Evolutionary conservation across 805 yeast genomes (phyloP).

Genomic region (Lachancea mirantina): DNA sequence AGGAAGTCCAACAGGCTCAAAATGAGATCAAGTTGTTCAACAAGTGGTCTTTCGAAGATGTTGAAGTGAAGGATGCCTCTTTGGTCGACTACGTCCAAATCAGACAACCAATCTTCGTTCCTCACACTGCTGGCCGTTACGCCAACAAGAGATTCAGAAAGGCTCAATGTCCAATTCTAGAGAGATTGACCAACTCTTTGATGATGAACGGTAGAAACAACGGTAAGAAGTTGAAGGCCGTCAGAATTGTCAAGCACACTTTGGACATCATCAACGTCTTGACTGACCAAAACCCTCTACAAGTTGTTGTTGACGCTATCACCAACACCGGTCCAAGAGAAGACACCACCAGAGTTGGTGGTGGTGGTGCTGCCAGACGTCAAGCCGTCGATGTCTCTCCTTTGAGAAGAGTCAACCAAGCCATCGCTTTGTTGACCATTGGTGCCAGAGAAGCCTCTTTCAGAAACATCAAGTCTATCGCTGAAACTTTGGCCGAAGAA

Average conservation of each 20-base stretch:
- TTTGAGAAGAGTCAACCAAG: constrained; percentile 99
- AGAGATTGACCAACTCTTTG: constrained; percentile 98
- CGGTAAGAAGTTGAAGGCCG: constrained; percentile 99
- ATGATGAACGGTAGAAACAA: constrained; percentile 99
- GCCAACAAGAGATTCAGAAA: constrained; percentile 99
- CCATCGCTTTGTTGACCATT: constrained; percentile 93
- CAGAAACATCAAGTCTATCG: constrained; percentile 99
- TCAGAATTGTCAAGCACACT: constrained; percentile 98
- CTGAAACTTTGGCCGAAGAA: constrained; percentile 99
- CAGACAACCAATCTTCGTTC: constrained; percentile 93
- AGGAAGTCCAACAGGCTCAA: constrained; percentile 92
- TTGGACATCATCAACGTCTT: constrained; percentile 94
- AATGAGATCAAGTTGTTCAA: constrained; percentile 96
- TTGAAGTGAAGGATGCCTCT: constrained; percentile 95
- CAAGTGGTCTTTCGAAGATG: constrained; percentile 99
- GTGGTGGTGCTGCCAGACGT: constrained; percentile 99
- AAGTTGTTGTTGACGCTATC: constrained; percentile 97
- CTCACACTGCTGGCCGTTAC: constrained; percentile 99
- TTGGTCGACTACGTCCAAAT: constrained; percentile 97
- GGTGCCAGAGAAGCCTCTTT: constrained; percentile 99
- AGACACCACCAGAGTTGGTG: constrained; percentile 99
- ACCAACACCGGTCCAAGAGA: constrained; percentile 99
- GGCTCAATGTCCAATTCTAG: constrained; percentile 98
- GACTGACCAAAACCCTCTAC: constrained; percentile 99
- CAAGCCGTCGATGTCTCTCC: constrained; percentile 99